Conservation (phyloP, 2,329 filamentous ascomycete species). For the Fusarium phyllophilum region DNA sequence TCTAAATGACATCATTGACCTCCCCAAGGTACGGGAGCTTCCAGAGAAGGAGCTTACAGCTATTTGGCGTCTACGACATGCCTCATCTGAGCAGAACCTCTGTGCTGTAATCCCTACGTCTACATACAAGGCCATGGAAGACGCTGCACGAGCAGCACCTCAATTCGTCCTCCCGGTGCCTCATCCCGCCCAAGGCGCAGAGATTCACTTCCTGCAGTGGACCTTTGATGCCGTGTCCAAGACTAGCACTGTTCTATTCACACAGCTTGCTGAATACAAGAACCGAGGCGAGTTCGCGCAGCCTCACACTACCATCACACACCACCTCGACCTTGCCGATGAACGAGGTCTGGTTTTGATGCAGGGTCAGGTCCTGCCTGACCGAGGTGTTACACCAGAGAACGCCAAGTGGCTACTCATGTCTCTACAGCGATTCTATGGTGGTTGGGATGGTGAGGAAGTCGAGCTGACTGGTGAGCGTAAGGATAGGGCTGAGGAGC, state of each 20-base stretch:
- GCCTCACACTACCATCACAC: constrained; percentile 93
- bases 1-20: constrained; percentile 72
- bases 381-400: constrained; percentile 78
- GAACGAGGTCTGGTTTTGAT: constrained; percentile 85
- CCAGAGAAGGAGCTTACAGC: constrained; percentile 84
- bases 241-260: constrained; percentile 86
- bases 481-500: constrained; percentile 68
- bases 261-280: constrained; percentile 93
- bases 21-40: constrained; percentile 78
- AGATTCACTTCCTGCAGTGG: constrained; percentile 98
- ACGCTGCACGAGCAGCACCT: constrained; percentile 77
- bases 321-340: constrained; percentile 82
- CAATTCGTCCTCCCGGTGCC: constrained; percentile 92
- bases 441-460: constrained; percentile 65
- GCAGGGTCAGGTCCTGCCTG: constrained; percentile 82
- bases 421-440: constrained; percentile 95
- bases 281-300: constrained; percentile 86
- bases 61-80: constrained; percentile 91
- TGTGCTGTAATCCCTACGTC: constrained; percentile 81
- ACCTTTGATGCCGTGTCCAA: constrained; percentile 77
- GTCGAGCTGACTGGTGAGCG: constrained; percentile 51
- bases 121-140: constrained; percentile 79
- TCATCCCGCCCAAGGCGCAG: constrained; percentile 74
- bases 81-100: constrained; percentile 76
- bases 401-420: constrained; percentile 92